Evolutionary conservation across 2,329 filamentous ascomycete species (phyloP).

Genomic region (Hirsutella thompsonii): DNA sequence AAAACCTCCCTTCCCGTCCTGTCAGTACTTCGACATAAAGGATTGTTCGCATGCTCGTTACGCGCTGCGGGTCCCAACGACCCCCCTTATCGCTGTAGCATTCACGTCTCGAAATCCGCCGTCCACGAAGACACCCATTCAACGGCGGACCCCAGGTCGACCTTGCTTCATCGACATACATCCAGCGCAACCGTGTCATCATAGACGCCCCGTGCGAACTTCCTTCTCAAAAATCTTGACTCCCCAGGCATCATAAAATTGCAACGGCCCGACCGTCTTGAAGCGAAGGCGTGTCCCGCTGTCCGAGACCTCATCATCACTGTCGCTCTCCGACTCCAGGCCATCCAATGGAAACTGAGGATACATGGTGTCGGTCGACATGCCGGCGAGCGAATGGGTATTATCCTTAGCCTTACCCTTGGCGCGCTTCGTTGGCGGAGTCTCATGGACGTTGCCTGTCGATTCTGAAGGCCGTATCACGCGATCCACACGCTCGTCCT

Average conservation of each 20-base stretch:
- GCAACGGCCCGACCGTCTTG: conserved; percentile 22
- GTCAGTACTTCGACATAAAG: too few relatives aligned
- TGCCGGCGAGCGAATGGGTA: conserved; percentile 7
- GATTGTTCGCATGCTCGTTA: too few relatives aligned
- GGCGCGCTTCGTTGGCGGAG: conserved; percentile 14
- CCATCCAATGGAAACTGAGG: conserved; percentile 16
- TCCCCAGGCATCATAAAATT: conserved; percentile 28
- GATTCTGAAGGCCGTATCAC: conserved; percentile 28
- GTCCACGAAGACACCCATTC: too few relatives aligned
- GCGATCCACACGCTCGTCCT: conserved; percentile 34
- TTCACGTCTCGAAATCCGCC: too few relatives aligned
- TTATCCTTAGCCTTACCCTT: conserved; percentile 24
- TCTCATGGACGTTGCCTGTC: conserved; percentile 12
- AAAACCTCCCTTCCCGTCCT: too few relatives aligned
- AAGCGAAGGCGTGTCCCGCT: conserved; percentile 19
- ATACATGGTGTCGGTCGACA: conserved; percentile 7
- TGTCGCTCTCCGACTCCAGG: conserved; percentile 20
- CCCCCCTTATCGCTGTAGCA: too few relatives aligned
- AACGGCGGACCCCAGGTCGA: too few relatives aligned
- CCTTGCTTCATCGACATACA: too few relatives aligned
- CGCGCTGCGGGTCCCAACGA: too few relatives aligned
- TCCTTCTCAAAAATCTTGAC: conserved; percentile 48
- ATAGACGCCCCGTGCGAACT: conserved; percentile 24
- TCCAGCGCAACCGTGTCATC: too few relatives aligned
- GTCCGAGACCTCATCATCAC: conserved; percentile 18